Base-by-base conservation (phyloP, 2,329 filamentous ascomycete species). In the Xylogone sp. region DNA sequence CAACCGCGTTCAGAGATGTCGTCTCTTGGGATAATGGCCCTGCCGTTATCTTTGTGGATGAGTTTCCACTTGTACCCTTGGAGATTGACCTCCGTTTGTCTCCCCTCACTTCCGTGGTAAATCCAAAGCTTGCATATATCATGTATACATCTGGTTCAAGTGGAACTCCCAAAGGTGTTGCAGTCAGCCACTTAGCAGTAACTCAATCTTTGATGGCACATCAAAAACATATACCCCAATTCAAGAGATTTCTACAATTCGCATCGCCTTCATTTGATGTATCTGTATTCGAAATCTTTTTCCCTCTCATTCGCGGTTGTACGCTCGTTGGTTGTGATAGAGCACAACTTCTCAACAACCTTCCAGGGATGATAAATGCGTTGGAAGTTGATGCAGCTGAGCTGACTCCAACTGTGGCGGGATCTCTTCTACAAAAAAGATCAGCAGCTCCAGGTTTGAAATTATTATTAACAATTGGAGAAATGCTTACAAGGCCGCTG, bases 111-210 rank as follows among this genome's bases (percentile, higher is more conserved):
- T 20, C 42, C 4, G 24, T 21, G 4, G 29, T 45, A 10, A 18
- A 34, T 19, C 48, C 42, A 13, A 59, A 67, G 53, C 67, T 92
- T 21, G 90, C 92, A 21, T 97, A 97, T 72, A 82, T 96, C 53
- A 91, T 96, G 83, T 97, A 96, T 67, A 96, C 92, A 1, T 95
- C 90, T 44, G 91, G 91, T 2, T 95, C 90, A 4, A 96, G 91
- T 0, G 92, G 92, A 12, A 83, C 84, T 3, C 92, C 92, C 0
- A 97, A 97, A 72, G 92, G 91, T 1, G 92, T 97, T 21, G 80
- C 81, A 2, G 76, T 97, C 24, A 90, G 90, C 24, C 92, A 97
- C 69, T 71, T 76, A 22, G 88, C 92, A 16, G 90, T 80, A 7
- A 87, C 88, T 0, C 92, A 96, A 66, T 90, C 88, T 51, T 70